phyloP scores from a whole-genome alignment of 2,329 filamentous ascomycete genomes.

The Metarhizium robertsii region DNA sequence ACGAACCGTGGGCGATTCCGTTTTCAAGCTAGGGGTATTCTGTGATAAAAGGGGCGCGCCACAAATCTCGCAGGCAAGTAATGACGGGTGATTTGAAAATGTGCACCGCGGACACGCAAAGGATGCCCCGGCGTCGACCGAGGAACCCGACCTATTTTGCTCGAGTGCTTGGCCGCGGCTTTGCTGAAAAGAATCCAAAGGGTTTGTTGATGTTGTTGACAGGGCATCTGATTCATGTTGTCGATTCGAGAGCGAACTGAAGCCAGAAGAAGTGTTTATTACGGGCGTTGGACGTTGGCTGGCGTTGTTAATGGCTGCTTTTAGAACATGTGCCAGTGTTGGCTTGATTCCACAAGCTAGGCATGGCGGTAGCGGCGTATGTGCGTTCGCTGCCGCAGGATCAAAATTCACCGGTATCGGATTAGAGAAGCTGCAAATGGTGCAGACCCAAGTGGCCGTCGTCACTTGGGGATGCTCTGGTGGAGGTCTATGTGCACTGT shows the following conservation, averaged over 20 bases:
- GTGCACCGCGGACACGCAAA: constrained; percentile 81
- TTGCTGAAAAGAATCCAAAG: background rate
- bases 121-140: constrained; percentile 20
- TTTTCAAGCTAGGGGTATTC: constrained; percentile 25
- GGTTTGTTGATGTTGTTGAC: background rate
- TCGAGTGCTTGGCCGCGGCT: background rate
- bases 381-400: constrained; percentile 65
- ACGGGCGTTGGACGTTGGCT: constrained; percentile 37
- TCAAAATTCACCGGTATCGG: constrained; percentile 91
- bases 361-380: constrained; percentile 77
- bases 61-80: constrained; percentile 84
- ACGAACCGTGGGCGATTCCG: constrained; percentile 33
- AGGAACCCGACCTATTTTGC: background rate
- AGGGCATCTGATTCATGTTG: background rate
- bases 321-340: constrained; percentile 69
- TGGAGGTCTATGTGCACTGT: constrained; percentile 30
- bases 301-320: constrained; percentile 73
- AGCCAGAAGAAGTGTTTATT: background rate
- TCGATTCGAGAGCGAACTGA: background rate
- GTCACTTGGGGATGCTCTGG: constrained; percentile 35
- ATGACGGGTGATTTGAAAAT: constrained; percentile 83
- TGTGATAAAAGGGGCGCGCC: constrained; percentile 62
- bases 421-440: constrained; percentile 93
- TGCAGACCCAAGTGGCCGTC: constrained; percentile 85
- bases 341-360: constrained; percentile 92